These are phyloP conservation scores for Boechera divaricarpa DNA, from an alignment of 345 rosid genomes.

Conservation along the genomic window DNA sequence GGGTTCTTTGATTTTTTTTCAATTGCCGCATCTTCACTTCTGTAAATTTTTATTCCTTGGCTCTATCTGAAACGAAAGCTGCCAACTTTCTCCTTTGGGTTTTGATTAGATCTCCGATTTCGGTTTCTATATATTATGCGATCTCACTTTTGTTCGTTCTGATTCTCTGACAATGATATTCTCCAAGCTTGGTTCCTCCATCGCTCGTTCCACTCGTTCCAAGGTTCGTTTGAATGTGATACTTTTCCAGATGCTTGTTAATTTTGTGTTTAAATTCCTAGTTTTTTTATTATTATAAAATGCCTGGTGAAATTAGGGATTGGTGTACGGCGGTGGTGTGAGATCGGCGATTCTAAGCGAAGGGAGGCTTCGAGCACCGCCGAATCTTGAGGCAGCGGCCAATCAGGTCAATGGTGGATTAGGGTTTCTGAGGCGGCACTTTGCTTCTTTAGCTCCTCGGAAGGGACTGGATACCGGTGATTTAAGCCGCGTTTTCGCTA, in stretches of 20 bases:
- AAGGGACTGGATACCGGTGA: constrained; percentile 47
- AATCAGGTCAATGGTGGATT: constrained; percentile 49
- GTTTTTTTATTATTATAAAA: background rate
- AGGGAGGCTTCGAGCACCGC: constrained; percentile 26
- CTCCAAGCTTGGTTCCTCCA: constrained; percentile 60
- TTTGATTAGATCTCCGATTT: constrained; percentile 33
- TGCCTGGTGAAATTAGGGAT: constrained; percentile 40
- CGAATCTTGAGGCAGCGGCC: constrained; percentile 29
- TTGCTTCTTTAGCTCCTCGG: constrained; percentile 55
- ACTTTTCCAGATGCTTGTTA: background rate
- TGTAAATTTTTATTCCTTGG: background rate
- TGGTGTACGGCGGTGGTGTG: constrained; percentile 38
- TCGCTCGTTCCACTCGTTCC: constrained; percentile 62
- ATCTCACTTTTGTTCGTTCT: constrained; percentile 14
- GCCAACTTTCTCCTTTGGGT: constrained; percentile 3
- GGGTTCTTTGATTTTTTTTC: background rate
- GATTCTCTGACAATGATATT: constrained; percentile 55
- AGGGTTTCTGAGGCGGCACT: constrained; percentile 63
- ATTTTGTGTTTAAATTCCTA: background rate
- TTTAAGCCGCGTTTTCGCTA: constrained; percentile 63
- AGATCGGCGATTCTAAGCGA: constrained; percentile 47
- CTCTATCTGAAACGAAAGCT: constrained; percentile 30
- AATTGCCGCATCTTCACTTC: background rate
- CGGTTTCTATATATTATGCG: constrained; percentile 32
- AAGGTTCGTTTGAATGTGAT: constrained; percentile 44